Evolutionary conservation across 495 filamentous ascomycete genomes (phyloP).

Genomic region (Penicillium alfredii): DNA sequence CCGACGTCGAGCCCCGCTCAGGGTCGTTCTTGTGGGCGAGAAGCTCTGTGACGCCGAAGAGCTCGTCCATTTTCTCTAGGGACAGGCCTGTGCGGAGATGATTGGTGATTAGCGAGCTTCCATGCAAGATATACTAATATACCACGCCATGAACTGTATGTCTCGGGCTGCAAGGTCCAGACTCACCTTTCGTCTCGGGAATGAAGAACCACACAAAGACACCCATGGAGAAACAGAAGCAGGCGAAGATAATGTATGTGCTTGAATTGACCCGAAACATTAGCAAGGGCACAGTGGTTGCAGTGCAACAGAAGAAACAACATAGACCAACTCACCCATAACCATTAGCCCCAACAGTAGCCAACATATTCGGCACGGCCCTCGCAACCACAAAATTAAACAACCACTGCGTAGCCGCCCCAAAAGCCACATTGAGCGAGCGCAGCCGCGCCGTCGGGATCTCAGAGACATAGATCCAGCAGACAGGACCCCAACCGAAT

Average conservation of each 20-base stretch:
- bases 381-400: conserved; percentile 38
- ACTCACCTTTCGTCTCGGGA: conserved; percentile 64
- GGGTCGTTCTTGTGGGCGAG: conserved; percentile 17
- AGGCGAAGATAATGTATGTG: conserved; percentile 38
- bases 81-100: conserved; percentile 35
- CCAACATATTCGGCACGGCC: conserved; percentile 39
- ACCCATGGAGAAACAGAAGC: conserved; percentile 62
- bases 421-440: conserved; percentile 60
- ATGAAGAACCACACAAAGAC: conserved; percentile 67
- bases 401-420: conserved; percentile 57
- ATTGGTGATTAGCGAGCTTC: no score
- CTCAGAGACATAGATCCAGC: conserved; percentile 72
- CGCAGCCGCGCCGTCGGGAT: conserved; percentile 66
- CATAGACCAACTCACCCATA: conserved; percentile 40
- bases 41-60: conserved; percentile 44
- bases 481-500: conserved; percentile 73
- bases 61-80: conserved; percentile 45
- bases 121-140: no score
- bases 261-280: no score
- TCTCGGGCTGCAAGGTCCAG: no score
- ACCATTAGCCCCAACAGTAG: conserved; percentile 54
- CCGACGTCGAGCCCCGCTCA: conserved; percentile 7
- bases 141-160: no score
- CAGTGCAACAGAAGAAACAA: conserved; percentile 34
- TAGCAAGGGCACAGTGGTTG: no score